Evolutionary conservation across 495 filamentous ascomycete species (phyloP), one percentile per base, ranked within the genome.

Genomic region (Rostrohypoxylon terebratum): DNA sequence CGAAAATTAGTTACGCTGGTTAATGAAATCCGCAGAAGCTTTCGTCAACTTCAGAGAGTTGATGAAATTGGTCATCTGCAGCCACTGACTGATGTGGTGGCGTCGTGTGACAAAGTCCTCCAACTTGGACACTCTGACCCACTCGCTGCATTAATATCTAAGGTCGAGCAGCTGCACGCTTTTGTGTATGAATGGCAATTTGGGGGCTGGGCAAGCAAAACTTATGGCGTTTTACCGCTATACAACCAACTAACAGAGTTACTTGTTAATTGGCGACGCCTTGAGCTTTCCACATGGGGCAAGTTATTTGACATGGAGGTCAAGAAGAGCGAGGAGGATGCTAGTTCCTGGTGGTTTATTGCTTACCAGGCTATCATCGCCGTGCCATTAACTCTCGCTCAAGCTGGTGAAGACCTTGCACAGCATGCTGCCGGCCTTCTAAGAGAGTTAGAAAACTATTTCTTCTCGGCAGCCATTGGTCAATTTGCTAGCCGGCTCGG

Each of bases 341-440:
- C 95, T 9, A 89, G 88, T 68, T 90, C 91, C 10, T 99, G 96
- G 95, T 99, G 94, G 93, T 99, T 98, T 75, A 87, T 98, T 48
- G 93, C 94, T 5, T 98, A 97, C 59, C 93, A 97, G 80, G 91
- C 87, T 28, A 87, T 97, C 57, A 85, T 99, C 72, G 91, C 89
- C 3, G 90, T 89, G 36, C 90, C 94, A 0, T 79, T 93, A 36
- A 86, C 87, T 18, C 81, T 87, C 21, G 81, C 85, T 1, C 86
- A 90, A 68, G 79, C 82, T 60, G 84, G 82, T 6, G 75, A 86
- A 16, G 87, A 90, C 58, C 77, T 96, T 65, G 80, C 83, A 28
- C 77, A 81, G 3, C 90, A 97, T 79, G 84, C 88, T 1, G 83
- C 87, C 64, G 86, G 89, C 54, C 83, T 97, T 2, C 82, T 97